These are phyloP conservation scores for Bremia lactucae DNA, from an alignment of 352 stramenopile genomes.

Conservation along the genomic window DNA sequence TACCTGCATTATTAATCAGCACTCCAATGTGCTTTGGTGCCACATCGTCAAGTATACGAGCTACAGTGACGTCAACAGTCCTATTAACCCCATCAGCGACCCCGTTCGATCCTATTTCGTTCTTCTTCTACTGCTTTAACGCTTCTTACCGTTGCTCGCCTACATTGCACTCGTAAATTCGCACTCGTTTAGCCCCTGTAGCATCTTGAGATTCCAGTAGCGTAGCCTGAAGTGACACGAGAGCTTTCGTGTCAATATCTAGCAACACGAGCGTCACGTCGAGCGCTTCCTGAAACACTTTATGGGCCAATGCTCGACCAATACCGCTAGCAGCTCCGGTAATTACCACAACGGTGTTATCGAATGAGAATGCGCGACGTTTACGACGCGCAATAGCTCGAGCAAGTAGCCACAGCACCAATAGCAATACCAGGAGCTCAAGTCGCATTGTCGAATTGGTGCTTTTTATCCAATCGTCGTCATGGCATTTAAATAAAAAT, in stretches of 20 bases:
- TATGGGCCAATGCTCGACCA: slow-evolving; percentile 30
- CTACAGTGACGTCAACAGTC: slow-evolving; percentile 23
- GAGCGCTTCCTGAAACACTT: slow-evolving; percentile 16
- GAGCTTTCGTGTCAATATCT: slow-evolving; percentile 40
- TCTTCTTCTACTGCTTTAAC: neutral
- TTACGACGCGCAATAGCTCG: neutral
- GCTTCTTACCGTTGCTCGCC: slow-evolving; percentile 40
- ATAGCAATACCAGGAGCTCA: neutral
- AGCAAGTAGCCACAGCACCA: slow-evolving; percentile 4
- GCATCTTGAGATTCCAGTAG: slow-evolving; percentile 2
- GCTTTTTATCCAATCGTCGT: too few relatives aligned
- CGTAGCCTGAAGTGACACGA: slow-evolving; percentile 20
- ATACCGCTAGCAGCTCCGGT: slow-evolving; percentile 54
- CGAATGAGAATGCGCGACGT: slow-evolving; percentile 24
- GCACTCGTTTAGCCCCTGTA: slow-evolving; percentile 11
- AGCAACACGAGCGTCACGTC: slow-evolving; percentile 43
- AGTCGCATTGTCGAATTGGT: neutral
- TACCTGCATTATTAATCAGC: slow-evolving; percentile 53
- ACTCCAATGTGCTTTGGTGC: slow-evolving; percentile 37
- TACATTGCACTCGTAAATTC: slow-evolving; percentile 50
- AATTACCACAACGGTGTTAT: slow-evolving; percentile 48
- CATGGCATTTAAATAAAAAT: too few relatives aligned
- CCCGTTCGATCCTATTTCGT: neutral
- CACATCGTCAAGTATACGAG: slow-evolving; percentile 17
- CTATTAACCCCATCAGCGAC: slow-evolving; percentile 4